A percentile compares a stretch with the other conserved stretches of the same genome.
These are phyloP conservation scores for Beta vulgaris DNA, from an alignment of 148 eudicot species.

Conservation along the genomic window DNA sequence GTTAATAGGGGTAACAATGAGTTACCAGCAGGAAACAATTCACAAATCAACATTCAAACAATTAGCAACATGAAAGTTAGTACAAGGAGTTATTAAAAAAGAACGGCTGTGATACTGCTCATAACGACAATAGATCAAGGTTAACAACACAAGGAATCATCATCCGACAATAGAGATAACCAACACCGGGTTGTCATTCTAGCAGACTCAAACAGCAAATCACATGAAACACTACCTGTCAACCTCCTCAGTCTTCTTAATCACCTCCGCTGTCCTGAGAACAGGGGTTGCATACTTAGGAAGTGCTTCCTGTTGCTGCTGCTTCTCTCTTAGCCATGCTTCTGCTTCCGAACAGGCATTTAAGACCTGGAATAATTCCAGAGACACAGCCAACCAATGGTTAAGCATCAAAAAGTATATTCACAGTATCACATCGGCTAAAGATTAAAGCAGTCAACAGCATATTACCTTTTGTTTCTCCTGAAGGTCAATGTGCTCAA, in stretches of 20 bases:
- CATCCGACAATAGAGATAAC: no score
- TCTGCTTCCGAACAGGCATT: conserved; percentile 73
- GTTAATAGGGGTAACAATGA: not conserved
- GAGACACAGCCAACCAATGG: not conserved
- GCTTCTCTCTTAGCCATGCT: conserved; percentile 83
- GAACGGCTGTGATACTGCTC: no score
- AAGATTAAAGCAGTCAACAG: not conserved
- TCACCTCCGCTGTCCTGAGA: conserved; percentile 64
- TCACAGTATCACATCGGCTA: not conserved
- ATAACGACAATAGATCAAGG: no score
- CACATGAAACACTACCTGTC: conserved; percentile 51
- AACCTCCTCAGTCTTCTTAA: conserved; percentile 73
- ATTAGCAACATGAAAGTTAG: no score
- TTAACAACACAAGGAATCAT: no score
- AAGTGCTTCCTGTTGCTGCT: conserved; percentile 76
- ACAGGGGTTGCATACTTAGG: conserved; percentile 70
- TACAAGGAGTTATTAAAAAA: no score
- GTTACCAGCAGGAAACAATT: not conserved
- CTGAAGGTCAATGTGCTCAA: conserved; percentile 75
- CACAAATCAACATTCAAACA: not conserved
- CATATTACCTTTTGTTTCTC: conserved; percentile 75
- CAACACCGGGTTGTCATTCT: no score
- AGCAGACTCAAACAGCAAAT: not conserved
- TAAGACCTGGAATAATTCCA: conserved; percentile 40
- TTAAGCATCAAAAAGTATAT: not conserved